A percentile compares a stretch with the other conserved stretches of the same genome.
phyloP scores from a whole-genome alignment of 192 early-diverging fungal species.

The Dissophora ornata region DNA sequence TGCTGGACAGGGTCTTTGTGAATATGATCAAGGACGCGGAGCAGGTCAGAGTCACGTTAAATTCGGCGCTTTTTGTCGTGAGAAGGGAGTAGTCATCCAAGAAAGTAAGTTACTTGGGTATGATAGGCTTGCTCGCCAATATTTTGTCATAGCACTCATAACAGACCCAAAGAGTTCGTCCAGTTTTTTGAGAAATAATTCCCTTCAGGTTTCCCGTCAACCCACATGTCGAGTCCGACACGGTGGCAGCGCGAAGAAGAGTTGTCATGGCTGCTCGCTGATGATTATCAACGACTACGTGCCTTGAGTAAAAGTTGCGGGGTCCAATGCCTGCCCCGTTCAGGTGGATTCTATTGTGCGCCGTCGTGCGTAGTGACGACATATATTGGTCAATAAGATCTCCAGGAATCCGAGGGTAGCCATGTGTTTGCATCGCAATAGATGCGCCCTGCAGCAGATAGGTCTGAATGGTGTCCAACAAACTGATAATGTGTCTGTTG shows the following conservation, averaged over 20 bases:
- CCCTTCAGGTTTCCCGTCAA: not conserved
- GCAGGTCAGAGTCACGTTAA: not conserved
- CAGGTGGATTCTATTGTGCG: not conserved
- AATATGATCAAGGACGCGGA: too few relatives aligned
- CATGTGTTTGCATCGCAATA: not conserved
- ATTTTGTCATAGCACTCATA: slow-evolving; percentile 4
- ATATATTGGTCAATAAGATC: too few relatives aligned
- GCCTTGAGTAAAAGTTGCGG: not conserved
- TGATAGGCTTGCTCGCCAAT: not conserved
- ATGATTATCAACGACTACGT: not conserved
- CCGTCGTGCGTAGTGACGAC: too few relatives aligned
- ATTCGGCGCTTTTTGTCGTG: not conserved
- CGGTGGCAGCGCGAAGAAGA: not conserved
- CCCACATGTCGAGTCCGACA: not conserved
- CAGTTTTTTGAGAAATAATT: not conserved
- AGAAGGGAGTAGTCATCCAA: not conserved
- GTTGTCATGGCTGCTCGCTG: not conserved
- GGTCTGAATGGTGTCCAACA: too few relatives aligned
- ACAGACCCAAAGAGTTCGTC: not conserved
- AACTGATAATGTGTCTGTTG: too few relatives aligned
- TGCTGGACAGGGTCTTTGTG: too few relatives aligned
- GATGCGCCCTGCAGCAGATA: too few relatives aligned
- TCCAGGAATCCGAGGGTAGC: not conserved
- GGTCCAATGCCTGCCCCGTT: not conserved
- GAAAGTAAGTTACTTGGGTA: not conserved